Evolutionary conservation across 2,329 filamentous ascomycete genomes (phyloP), one percentile per base, ranked within the genome.

Genomic region (Aspergillus sp.): DNA sequence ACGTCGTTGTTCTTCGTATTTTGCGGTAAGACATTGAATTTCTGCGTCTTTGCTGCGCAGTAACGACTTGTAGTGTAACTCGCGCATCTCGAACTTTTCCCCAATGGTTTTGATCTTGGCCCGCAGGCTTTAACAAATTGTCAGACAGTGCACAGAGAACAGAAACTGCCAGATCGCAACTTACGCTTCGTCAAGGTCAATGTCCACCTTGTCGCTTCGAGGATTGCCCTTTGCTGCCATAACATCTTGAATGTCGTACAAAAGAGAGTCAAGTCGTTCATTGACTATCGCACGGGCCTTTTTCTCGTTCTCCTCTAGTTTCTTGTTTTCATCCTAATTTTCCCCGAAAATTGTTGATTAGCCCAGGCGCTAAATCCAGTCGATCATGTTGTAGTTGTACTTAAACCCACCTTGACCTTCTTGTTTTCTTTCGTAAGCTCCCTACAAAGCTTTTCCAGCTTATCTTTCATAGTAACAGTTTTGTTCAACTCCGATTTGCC

Each of bases 371-470:
- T 37, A 17, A 24, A 46, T 35, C 44, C 24, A 50, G 24, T 50
- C 21, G 35, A 17, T 23, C 31, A 7, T 37, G 23, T n/a, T 39
- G n/a, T 41, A 35, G 8, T 44, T 44, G 49, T 52, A 58, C 21
- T 47, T 35, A 45, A 52, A 73, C 79, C 66, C 76, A 95, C 91
- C 88, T 98, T 98, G 64, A 99, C 86, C 78, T 96, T 96, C 77
- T 98, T 98, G 75, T 99, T 99, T 71, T 99, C 95, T 68, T 93
- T 90, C 60, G 96, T 95, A 55, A 99, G 83, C 75, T 99, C 95
- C 56, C 95, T 84, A 68, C 93, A 97, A 33, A 99, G 81, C 73
- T 98, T 99, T 77, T 99, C 95, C 46, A 99, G 81, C 77, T 98
- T 98, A 74, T 98, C 93, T 75, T 96, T 97, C 71, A 98, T 86